Base-by-base conservation (phyloP, 192 early-diverging fungal species). In the Coemansia biformis region DNA sequence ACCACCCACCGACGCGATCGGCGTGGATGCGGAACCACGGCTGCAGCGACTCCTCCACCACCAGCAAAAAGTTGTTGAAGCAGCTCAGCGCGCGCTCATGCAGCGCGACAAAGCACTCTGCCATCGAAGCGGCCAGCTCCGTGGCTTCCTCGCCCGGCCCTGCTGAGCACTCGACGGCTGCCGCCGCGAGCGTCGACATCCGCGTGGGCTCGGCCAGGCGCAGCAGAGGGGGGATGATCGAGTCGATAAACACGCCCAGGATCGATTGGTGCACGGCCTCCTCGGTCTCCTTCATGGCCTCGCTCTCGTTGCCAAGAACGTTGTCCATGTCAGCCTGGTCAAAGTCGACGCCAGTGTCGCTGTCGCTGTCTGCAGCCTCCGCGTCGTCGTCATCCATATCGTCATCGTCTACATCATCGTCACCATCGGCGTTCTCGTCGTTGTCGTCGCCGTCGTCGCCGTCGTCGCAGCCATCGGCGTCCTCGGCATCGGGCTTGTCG, bases 51-150 rank as follows among this genome's bases (percentile, higher is more conserved):
- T 89, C 85, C 24, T 79, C 79, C 65, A 89, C 79, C n/a, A 79
- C 76, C 45, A 89, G 68, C 48, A 86, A 66, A 51, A 86, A 83
- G 63, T 89, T 89, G 64, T 85, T 86, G 31, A 89, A 55, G 46
- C 83, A 86, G 32, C 81, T 83, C 34, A 89, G 57, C 2, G 87
- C 80, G 21, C 85, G 78, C 28, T 82, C 64, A 48, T 86, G 81
- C 13, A 82, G 79, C 7, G 67, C 76, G 5, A 66, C 73, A 42
- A 89, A 70, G 18, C 60, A 64, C 21, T 75, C 60, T 29, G 82
- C 75, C 10, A 61, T 54, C 38, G 75, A 65, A 21, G 59, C 63
- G 24, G 83, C 54, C 2, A 66, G 57, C 19, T 74, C 81, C 6
- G 19, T 8, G 21, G 40, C 39, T 40, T 48, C 72, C 5, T 63